Evolutionary conservation across 148 eudicot species (phyloP).

Genomic region (Polygonum aviculare): DNA sequence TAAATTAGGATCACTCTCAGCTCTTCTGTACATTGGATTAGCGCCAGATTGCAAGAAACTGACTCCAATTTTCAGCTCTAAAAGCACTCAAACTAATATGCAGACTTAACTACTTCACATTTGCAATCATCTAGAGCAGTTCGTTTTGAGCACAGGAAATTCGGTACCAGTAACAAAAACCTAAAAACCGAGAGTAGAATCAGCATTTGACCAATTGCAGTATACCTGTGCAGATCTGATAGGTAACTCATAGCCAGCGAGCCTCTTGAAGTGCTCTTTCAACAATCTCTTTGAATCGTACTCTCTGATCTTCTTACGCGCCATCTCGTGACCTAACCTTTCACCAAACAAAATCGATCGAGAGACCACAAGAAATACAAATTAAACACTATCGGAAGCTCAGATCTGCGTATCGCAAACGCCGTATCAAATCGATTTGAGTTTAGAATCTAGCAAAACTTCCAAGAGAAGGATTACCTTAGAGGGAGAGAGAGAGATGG

Average conservation of each 20-base stretch:
- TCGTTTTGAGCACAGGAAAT: no score
- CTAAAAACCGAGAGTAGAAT: neutral
- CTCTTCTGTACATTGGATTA: neutral
- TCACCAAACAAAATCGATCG: neutral
- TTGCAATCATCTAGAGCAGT: neutral
- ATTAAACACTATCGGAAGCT: neutral
- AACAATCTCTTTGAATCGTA: conserved; percentile 82
- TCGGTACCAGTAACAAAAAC: neutral
- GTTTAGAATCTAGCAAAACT: neutral
- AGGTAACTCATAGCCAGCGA: conserved; percentile 45
- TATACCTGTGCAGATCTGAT: conserved; percentile 76
- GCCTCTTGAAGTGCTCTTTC: conserved; percentile 62
- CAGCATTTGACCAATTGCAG: neutral
- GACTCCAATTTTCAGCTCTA: neutral
- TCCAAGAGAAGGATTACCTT: neutral
- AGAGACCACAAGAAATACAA: neutral
- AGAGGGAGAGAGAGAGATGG: neutral
- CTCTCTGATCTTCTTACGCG: conserved; percentile 92
- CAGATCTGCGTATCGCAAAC: neutral
- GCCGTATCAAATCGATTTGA: neutral
- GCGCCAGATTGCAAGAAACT: neutral
- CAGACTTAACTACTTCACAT: neutral
- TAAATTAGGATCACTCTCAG: neutral
- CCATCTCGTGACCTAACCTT: conserved; percentile 34
- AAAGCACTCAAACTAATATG: neutral